These are phyloP conservation scores for Blastomyces gilchristii DNA, from an alignment of 2,329 filamentous ascomycete genomes.

Conservation along the genomic window DNA sequence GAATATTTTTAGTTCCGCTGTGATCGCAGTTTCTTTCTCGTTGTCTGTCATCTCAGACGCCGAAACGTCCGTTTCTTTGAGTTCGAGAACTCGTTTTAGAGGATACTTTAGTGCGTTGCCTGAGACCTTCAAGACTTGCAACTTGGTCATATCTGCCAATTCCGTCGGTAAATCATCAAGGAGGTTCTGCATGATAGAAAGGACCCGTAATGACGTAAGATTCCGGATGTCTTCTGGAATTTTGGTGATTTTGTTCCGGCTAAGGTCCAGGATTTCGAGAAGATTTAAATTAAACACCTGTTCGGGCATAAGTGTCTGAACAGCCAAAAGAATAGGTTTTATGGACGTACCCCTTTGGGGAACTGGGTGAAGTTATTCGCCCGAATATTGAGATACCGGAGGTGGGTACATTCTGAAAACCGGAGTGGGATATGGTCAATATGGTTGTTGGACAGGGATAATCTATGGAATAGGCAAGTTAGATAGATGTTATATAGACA, in stretches of 20 bases:
- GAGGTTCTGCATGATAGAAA: slow-evolving; percentile 77
- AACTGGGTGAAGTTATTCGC: slow-evolving; percentile 48
- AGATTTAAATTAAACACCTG: slow-evolving; percentile 78
- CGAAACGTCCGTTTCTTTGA: slow-evolving; percentile 56
- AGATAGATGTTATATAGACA: slow-evolving; percentile 7
- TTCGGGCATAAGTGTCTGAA: slow-evolving; percentile 20
- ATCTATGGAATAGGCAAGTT: slow-evolving; percentile 23
- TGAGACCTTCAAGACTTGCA: slow-evolving; percentile 81
- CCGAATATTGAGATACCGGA: slow-evolving; percentile 42
- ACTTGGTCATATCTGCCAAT: slow-evolving; percentile 76
- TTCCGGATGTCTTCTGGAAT: slow-evolving; percentile 71
- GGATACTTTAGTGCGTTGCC: slow-evolving; percentile 80
- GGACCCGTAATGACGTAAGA: slow-evolving; percentile 74
- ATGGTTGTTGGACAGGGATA: slow-evolving; percentile 43
- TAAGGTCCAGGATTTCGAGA: slow-evolving; percentile 86
- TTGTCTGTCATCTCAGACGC: slow-evolving; percentile 45
- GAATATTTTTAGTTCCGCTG: slow-evolving; percentile 50
- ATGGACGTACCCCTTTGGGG: slow-evolving; percentile 48
- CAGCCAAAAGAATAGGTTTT: background rate
- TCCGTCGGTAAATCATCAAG: slow-evolving; percentile 76
- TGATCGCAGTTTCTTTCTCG: slow-evolving; percentile 51
- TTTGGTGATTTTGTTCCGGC: slow-evolving; percentile 69
- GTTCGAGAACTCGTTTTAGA: slow-evolving; percentile 56
- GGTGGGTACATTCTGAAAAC: slow-evolving; percentile 40
- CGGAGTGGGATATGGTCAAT: slow-evolving; percentile 41